Base-by-base conservation (phyloP, 2,329 filamentous ascomycete genomes). In the Aureobasidium subglaciale region DNA sequence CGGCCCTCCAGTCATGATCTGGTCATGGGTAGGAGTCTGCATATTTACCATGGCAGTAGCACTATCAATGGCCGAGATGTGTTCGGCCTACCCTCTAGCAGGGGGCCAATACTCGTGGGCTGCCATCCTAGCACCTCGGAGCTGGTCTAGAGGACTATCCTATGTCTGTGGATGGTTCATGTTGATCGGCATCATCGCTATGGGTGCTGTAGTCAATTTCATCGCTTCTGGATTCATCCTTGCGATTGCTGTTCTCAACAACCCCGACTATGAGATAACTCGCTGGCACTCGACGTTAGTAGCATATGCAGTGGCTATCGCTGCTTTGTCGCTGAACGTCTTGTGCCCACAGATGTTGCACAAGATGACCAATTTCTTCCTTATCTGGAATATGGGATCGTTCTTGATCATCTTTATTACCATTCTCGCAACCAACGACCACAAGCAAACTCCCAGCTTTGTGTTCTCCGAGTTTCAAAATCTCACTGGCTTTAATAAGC, bases 81-180 rank as follows among this genome's bases (percentile, higher is more conserved):
- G 78, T 58, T 76, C 74, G 25, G 77, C 75, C 59, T 82, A 78
- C 60, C 79, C 79, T 0, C 72, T 81, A 20, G 79, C 78, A 8
- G 77, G 79, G 29, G 77, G 80, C 6, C 78, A 82, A 61, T 82
- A 82, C 61, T 77, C 73, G 1, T 80, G 80, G 79, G 79, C 81
- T 15, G 78, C 78, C 4, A 75, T 81, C 1, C 68, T 82, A 6
- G 76, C 79, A 5, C 80, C 80, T 2, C 73, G 69, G 6, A 72
- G 67, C 20, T 68, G 56, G 59, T 68, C 70, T 5, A 61, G 68
- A 58, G 67, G 66, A 6, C 63, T 71, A 27, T 67, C 65, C 11
- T 72, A 73, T 57, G 61, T 73, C 37, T 70, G 69, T 45, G 70
- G 71, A 20, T 72, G 70, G 71, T 68, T 65, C 58, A 68, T 70